Evolutionary conservation across 805 yeast species (phyloP).

Genomic region (Jamesozyma rosinii): DNA sequence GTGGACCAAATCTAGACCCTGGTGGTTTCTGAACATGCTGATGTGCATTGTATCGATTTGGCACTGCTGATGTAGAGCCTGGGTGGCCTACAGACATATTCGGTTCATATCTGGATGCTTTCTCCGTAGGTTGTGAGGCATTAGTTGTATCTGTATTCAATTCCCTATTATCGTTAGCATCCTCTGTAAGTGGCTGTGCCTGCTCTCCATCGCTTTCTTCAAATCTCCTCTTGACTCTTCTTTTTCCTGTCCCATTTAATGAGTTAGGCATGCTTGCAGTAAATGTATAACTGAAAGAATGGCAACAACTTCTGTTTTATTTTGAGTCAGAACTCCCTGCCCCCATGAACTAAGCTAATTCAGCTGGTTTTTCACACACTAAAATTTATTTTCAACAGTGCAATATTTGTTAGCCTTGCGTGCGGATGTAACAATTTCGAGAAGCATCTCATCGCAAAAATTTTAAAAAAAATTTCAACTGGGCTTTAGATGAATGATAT

Average conservation of each 20-base stretch:
- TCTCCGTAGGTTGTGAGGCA: not conserved
- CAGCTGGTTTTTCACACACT: no score
- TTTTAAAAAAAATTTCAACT: no score
- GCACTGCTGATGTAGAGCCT: not conserved
- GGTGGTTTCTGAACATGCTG: not conserved
- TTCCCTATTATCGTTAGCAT: not conserved
- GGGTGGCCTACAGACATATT: not conserved
- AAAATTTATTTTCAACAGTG: no score
- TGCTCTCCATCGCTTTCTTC: conserved; percentile 11
- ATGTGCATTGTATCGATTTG: not conserved
- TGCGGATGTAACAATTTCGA: no score
- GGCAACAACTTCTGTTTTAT: no score
- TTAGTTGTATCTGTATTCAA: not conserved
- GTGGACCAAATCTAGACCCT: not conserved
- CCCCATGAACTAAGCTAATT: no score
- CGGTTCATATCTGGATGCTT: not conserved
- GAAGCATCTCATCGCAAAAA: not conserved
- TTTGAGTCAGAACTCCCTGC: no score
- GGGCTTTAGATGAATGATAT: no score
- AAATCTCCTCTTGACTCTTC: conserved; percentile 14
- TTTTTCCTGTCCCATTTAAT: conserved; percentile 14
- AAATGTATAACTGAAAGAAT: no score
- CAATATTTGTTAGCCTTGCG: no score
- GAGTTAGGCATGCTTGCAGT: conserved; percentile 2
- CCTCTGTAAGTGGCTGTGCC: not conserved